These are phyloP conservation scores for Tagetes erecta DNA, from an alignment of 129 eudicot species.

Conservation along the genomic window DNA sequence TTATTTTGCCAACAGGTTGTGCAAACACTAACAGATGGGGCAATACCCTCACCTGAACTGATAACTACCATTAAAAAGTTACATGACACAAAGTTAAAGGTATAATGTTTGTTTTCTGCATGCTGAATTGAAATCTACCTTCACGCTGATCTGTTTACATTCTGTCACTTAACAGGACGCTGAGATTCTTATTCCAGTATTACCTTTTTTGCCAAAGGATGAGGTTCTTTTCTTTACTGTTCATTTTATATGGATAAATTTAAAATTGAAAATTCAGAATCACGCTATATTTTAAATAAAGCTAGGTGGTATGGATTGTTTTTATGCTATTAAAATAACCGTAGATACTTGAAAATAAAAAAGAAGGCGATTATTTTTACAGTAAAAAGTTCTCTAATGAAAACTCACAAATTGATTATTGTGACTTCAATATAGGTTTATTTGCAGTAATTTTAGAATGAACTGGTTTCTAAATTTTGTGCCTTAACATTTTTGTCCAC, in stretches of 20 bases:
- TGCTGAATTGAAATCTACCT: neutral
- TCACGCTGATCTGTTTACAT: slow-evolving; percentile 24
- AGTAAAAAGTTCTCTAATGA: too few species aligned
- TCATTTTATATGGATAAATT: neutral
- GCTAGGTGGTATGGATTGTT: neutral
- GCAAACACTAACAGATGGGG: slow-evolving; percentile 85
- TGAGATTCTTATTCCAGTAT: slow-evolving; percentile 73
- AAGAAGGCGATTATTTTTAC: too few species aligned
- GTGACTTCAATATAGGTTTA: neutral
- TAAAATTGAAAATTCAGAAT: slow-evolving; percentile 3
- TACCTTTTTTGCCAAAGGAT: slow-evolving; percentile 72
- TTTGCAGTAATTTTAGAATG: neutral
- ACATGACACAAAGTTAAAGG: slow-evolving; percentile 76
- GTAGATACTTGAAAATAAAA: too few species aligned
- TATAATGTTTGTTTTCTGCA: slow-evolving; percentile 18
- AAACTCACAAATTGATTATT: too few species aligned
- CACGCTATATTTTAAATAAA: neutral
- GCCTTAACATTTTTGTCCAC: slow-evolving; percentile 26
- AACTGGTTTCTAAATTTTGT: slow-evolving; percentile 12
- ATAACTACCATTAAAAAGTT: slow-evolving; percentile 65
- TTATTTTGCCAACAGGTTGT: slow-evolving; percentile 56
- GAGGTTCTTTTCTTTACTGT: slow-evolving; percentile 55
- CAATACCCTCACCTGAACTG: slow-evolving; percentile 73
- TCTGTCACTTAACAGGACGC: slow-evolving; percentile 56
- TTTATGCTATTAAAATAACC: too few species aligned